These are phyloP conservation scores for Cordyceps farinosa DNA, from an alignment of 2,329 filamentous ascomycete genomes.

Conservation along the genomic window DNA sequence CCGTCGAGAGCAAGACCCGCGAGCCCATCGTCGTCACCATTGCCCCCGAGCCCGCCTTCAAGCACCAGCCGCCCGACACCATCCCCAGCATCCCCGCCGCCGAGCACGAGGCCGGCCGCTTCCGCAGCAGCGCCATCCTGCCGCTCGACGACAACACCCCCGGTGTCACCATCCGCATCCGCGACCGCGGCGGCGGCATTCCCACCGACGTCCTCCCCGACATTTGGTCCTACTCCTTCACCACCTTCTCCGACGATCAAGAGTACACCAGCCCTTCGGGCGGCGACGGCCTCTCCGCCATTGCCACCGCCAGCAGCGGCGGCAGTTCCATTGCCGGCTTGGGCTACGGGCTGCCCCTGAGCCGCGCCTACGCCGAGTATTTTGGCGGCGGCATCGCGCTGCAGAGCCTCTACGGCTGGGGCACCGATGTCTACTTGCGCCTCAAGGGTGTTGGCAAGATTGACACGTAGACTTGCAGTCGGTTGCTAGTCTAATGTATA, in stretches of 20 bases:
- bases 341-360: constrained; percentile 87
- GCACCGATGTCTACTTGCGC: constrained; percentile 64
- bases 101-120: constrained; percentile 37
- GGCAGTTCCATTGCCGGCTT: constrained; percentile 85
- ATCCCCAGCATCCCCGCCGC: constrained; percentile 32
- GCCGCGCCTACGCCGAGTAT: constrained; percentile 93
- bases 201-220: constrained; percentile 75
- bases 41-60: constrained; percentile 60
- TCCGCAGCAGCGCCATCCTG: constrained; percentile 47
- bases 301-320: constrained; percentile 68
- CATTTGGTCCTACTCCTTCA: constrained; percentile 97
- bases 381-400: constrained; percentile 93
- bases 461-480: constrained; percentile 25
- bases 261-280: constrained; percentile 40
- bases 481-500: not conserved
- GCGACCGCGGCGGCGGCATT: constrained; percentile 93
- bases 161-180: constrained; percentile 90
- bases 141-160: constrained; percentile 65
- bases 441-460: constrained; percentile 61
- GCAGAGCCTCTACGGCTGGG: constrained; percentile 97
- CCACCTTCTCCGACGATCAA: constrained; percentile 73
- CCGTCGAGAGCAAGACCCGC: constrained; percentile 75
- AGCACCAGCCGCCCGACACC: constrained; percentile 24
- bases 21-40: constrained; percentile 92
- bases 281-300: constrained; percentile 63